Conservation (phyloP, 495 filamentous ascomycete genomes). For the Lentithecium fluviatile region DNA sequence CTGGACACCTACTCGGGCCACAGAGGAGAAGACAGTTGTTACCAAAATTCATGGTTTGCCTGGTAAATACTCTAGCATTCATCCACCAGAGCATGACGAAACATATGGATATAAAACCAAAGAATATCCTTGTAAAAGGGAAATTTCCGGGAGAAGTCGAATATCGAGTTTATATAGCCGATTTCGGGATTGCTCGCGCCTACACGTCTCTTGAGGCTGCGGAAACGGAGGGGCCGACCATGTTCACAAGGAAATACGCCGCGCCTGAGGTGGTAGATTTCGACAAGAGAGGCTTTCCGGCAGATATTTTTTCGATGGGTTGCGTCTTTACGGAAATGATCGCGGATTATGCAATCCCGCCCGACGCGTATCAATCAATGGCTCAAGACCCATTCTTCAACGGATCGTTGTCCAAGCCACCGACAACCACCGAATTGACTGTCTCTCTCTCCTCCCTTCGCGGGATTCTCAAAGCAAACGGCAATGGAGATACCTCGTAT, state of each 20-base stretch:
- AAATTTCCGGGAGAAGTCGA: not conserved
- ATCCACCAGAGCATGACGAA: slow-evolving; percentile 23
- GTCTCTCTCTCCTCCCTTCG: not conserved
- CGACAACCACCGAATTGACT: not conserved
- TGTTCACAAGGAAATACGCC: slow-evolving; percentile 22
- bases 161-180: slow-evolving; percentile 12
- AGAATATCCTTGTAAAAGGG: slow-evolving; percentile 28
- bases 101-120: slow-evolving; percentile 37
- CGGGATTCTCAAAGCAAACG: not conserved
- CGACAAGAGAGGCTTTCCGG: slow-evolving; percentile 10
- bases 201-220: slow-evolving; percentile 22
- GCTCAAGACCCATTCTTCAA: too few relatives aligned
- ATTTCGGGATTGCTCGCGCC: slow-evolving; percentile 20
- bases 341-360: not conserved
- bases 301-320: slow-evolving; percentile 31
- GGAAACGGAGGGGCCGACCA: slow-evolving; percentile 27
- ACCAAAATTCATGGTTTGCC: slow-evolving; percentile 22
- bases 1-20: too few relatives aligned
- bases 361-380: too few relatives aligned
- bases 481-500: slow-evolving; percentile 4
- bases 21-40: not conserved
- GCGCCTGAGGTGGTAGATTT: slow-evolving; percentile 27
- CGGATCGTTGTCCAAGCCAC: not conserved
- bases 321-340: slow-evolving; percentile 29
- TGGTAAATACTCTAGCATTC: slow-evolving; percentile 11